These are phyloP conservation scores for Yamadazyma philogaea DNA, from an alignment of 805 yeast genomes.

Conservation along the genomic window DNA sequence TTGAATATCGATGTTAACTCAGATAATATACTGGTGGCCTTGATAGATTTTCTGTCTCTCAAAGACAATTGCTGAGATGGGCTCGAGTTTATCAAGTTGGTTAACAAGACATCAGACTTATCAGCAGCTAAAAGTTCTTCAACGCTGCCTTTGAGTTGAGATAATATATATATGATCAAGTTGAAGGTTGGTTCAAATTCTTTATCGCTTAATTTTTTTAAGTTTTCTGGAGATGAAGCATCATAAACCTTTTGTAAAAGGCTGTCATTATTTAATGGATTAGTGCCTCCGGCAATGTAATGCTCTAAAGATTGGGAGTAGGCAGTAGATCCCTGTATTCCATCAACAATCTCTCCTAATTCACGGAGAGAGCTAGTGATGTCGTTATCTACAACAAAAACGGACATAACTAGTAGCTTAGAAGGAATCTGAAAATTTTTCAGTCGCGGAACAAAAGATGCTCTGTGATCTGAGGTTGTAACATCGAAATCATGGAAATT, in stretches of 20 bases:
- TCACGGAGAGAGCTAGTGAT: conserved; percentile 39
- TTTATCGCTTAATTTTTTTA: conserved; percentile 37
- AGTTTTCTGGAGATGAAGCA: conserved; percentile 26
- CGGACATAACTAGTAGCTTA: conserved; percentile 29
- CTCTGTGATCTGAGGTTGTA: no score
- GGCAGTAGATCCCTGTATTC: conserved; percentile 24
- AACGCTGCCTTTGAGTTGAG: conserved; percentile 26
- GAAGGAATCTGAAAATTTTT: conserved; percentile 4
- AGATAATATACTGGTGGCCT: conserved; percentile 40
- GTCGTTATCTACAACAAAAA: conserved; percentile 42
- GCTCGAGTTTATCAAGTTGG: conserved; percentile 28
- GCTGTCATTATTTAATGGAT: conserved; percentile 26
- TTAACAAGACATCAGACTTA: conserved; percentile 19
- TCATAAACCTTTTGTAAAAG: conserved; percentile 27
- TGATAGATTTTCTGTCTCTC: conserved; percentile 44
- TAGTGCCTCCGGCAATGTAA: conserved; percentile 18
- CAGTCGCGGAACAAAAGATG: conserved; percentile 1
- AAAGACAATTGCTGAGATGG: conserved; percentile 38
- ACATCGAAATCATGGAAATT: no score
- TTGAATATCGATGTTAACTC: conserved; percentile 41
- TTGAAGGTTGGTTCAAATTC: conserved; percentile 47
- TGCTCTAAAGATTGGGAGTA: conserved; percentile 26
- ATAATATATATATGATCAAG: conserved; percentile 34
- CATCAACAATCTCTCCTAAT: conserved; percentile 37
- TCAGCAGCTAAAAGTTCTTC: conserved; percentile 25